Base-by-base conservation (phyloP, 805 yeast species). In the Lipomyces oligophaga region DNA sequence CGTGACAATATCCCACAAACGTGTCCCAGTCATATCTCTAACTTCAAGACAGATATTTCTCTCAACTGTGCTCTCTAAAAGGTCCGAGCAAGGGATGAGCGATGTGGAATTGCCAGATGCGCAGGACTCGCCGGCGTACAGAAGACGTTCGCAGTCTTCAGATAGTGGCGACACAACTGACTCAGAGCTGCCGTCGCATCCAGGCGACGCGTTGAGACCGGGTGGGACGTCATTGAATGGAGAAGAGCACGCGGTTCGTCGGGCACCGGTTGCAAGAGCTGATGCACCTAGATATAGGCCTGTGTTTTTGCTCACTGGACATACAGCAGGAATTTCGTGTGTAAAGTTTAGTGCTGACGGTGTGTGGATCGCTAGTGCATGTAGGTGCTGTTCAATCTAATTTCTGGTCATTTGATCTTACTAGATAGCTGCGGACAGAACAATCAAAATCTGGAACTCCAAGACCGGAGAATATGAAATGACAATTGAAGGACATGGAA, bases 391-490 rank as follows among this genome's bases (percentile, higher is more conserved):
- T 30, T n/a, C n/a, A 6, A 5, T 25, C 11, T 13, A 5, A 5
- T n/a, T n/a, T 4, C 30, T 26, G 13, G 13, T 20, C 5, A 15
- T 3, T 3, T 24, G 15, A 5, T n/a, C 18, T 24, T 25, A 19
- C 4, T 5, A 5, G 22, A n/a, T 20, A 49, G 53, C 54, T 13
- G 50, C 56, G 7, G 85, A 80, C 58, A 76, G 72, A 39, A 70
- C 79, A 2, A 74, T 85, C 34, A 73, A 75, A 30, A 63, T 86
- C 5, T 82, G 83, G 78, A 74, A 75, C 42, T 56, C 74, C 3
- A 60, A 63, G 2, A 62, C 55, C 13, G 76, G 74, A 1, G 49
- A 58, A 5, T 57, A 69, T 22, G 47, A 68, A 57, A 75, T 32
- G 47, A 50, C 59, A 1, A 52, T 69, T 2, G 49, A 54, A 7